phyloP scores from a whole-genome alignment of 441 rosid species.

The Erysimum pusillum region DNA sequence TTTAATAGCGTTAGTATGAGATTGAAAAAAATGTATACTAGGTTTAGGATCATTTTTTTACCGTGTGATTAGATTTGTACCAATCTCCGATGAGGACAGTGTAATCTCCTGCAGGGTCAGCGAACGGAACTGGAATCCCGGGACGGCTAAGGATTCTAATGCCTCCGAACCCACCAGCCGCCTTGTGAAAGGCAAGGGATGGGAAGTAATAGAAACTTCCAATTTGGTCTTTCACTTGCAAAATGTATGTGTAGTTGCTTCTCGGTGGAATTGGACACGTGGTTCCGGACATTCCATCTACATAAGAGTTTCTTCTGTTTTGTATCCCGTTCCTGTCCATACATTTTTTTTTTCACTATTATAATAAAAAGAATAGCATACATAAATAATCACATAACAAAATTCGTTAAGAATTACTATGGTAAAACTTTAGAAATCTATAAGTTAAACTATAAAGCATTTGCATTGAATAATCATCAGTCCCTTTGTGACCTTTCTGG shows the following conservation, averaged over 20 bases:
- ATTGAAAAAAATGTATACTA: neutral
- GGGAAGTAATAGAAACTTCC: slow-evolving; percentile 95
- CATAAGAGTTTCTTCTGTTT: slow-evolving; percentile 81
- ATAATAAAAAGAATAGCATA: neutral
- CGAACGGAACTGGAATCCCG: slow-evolving; percentile 84
- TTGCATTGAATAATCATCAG: neutral
- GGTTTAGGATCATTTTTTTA: slow-evolving; percentile 33
- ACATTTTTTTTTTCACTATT: neutral
- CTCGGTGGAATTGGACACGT: slow-evolving; percentile 94
- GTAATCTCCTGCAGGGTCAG: slow-evolving; percentile 81
- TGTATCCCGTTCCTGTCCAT: slow-evolving; percentile 79
- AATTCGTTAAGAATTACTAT: neutral
- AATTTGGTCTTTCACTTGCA: slow-evolving; percentile 94
- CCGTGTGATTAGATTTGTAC: slow-evolving; percentile 86
- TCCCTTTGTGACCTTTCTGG: neutral
- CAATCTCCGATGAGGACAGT: slow-evolving; percentile 92
- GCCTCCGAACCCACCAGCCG: slow-evolving; percentile 95
- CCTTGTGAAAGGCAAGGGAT: slow-evolving; percentile 90
- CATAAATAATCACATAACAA: neutral
- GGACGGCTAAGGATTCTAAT: slow-evolving; percentile 88
- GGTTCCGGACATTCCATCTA: slow-evolving; percentile 86
- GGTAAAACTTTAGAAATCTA: neutral
- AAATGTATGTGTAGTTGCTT: slow-evolving; percentile 80
- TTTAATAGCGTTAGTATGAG: neutral
- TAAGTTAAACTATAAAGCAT: neutral